Evolutionary conservation across 1,284 basidiomycete species (phyloP), one percentile per base, ranked within the genome.

Genomic region (Ceratobasidium papillatum): DNA sequence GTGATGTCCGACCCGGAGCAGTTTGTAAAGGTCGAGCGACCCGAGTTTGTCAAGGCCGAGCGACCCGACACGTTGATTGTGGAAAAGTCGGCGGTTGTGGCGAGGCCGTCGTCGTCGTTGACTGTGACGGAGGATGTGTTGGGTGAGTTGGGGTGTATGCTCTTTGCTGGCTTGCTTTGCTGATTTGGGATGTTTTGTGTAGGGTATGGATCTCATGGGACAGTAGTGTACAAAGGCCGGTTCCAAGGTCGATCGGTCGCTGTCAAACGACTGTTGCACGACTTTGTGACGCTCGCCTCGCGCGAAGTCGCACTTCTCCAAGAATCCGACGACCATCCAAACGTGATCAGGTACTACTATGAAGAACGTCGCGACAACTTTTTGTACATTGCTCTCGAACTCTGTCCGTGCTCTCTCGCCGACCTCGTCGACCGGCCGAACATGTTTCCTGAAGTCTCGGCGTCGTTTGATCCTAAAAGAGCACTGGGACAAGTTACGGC

Each of bases 341-440:
- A 99, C 82, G 96, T 99, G 79, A 97, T 99, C 78, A 91, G 97
- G 74, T 97, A 99, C 82, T 99, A 96, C 83, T 99, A 96, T 84
- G 96, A 99, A 85, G 97, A 99, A 84, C 87, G 93, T 0, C 91
- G 94, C 27, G 90, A 91, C 47, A 95, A 94, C 80, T 99, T 99
- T 85, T 87, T 99, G 11, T 99, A 97, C 83, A 99, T 99, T 76
- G 97, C 98, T 0, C 90, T 99, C 38, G 98, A 99, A 82, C 87
- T 99, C 2, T 99, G 97, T 82, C 95, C 96, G 0, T 95, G 95
- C 0, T 96, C 95, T 7, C 88, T 99, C 7, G 95, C 94, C 0
- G 97, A 99, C 81, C 85, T 99, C 71, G 87, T 99, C 80, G 97
- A 99, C 80, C 87, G 85, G 22, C 94, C 94, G 88, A 91, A 77